Conservation (phyloP, 345 rosid genomes). For the Clarkia xantiana region DNA sequence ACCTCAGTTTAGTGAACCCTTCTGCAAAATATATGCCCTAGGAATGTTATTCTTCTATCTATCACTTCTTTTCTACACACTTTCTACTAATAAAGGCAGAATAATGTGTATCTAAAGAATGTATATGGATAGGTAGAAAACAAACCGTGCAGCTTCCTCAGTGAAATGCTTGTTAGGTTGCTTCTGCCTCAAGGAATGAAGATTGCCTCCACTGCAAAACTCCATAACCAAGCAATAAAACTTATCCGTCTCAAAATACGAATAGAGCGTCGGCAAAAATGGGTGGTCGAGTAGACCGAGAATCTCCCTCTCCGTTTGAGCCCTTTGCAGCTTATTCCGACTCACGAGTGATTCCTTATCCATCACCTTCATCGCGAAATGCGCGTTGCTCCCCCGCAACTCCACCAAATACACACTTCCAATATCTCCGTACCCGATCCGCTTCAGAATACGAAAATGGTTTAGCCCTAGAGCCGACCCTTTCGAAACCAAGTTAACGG, state of each 20-base stretch:
- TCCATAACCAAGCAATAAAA: conserved; percentile 64
- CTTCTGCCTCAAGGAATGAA: conserved; percentile 65
- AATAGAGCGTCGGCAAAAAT: conserved; percentile 49
- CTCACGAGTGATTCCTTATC: conserved; percentile 73
- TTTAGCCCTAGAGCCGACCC: conserved; percentile 47
- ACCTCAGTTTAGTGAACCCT: too few relatives aligned
- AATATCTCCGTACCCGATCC: conserved; percentile 84
- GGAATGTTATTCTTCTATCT: too few relatives aligned
- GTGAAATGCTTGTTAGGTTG: conserved; percentile 53
- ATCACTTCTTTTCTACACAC: too few relatives aligned
- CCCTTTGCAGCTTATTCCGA: conserved; percentile 65
- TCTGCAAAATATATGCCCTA: too few relatives aligned
- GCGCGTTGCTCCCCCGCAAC: conserved; percentile 50
- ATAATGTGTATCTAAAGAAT: too few relatives aligned
- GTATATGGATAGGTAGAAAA: not conserved
- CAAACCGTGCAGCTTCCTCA: conserved; percentile 54
- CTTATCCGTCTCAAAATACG: conserved; percentile 57
- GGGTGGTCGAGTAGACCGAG: conserved; percentile 58
- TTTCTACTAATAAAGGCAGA: too few relatives aligned
- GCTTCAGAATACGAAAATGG: conserved; percentile 67
- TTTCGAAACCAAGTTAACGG: conserved; percentile 38
- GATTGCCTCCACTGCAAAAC: conserved; percentile 70
- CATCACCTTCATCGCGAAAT: conserved; percentile 76
- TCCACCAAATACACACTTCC: conserved; percentile 64
- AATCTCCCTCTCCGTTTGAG: conserved; percentile 60